Base-by-base conservation (phyloP, 106 monocot genomes). In the Ottelia alismoides region DNA sequence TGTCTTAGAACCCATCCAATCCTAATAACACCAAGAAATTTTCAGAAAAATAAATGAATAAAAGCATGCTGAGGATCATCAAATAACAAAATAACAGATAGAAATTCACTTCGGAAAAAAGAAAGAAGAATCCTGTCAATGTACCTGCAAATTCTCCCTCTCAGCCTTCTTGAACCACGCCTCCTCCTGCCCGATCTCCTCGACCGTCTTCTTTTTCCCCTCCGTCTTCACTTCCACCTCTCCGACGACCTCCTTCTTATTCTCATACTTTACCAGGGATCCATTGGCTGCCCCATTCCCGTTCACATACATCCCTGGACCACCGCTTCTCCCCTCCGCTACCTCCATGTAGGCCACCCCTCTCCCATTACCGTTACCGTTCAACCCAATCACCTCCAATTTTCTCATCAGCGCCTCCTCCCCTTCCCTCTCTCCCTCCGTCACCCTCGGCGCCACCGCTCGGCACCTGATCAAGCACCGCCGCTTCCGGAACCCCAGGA, bases 141-240 rank as follows among this genome's bases (percentile, higher is more conserved):
- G 17, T 65, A 92, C 92, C 77, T 92, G 57, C 3, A 70, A 71
- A 31, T 71, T 23, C 4, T 76, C 59, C 27, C 59, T 30, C 2
- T 61, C 65, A 6, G 11, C 25, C 52, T 68, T 69, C 72, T 75
- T 96, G 53, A 96, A 96, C 94, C 94, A 96, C 10, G 85, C 88
- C 28, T 96, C 94, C 63, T 96, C 94, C 71, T 70, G 72, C 2
- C 78, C 81, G 54, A 96, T 87, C 51, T 87, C 80, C 45, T 93
- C 92, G 11, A 93, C 60, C 40, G 79, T 83, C 73, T 62, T 64
- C 32, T 29, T 71, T 43, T 6, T 16, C 14, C 22, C 31, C 25
- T 30, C 47, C 28, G 26, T 60, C n/a, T 11, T 31, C 1, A 30
- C 2, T 48, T 18, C 22, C 27, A 27, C 56, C 48, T 28, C 62